Conservation (phyloP, 2,329 filamentous ascomycete genomes). For the Fusarium tuaranense region DNA sequence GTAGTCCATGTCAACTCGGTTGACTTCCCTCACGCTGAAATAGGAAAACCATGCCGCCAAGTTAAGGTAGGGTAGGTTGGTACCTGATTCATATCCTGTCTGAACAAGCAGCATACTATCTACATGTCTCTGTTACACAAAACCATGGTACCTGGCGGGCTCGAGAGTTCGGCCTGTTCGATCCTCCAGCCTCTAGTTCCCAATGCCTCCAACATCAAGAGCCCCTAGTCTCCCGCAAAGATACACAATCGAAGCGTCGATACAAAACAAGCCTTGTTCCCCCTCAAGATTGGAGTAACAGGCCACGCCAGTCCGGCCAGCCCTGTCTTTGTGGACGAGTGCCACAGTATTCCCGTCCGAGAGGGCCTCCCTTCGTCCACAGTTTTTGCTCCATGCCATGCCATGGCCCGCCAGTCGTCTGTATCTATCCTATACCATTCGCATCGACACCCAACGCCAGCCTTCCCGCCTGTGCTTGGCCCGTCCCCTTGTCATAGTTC, state of each 20-base stretch:
- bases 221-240: slow-evolving; percentile 16
- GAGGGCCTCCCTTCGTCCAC: slow-evolving; percentile 12
- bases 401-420: slow-evolving; percentile 19
- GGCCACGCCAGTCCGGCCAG: slow-evolving; percentile 8
- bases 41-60: slow-evolving; percentile 4
- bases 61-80: background rate
- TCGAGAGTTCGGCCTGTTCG: slow-evolving; percentile 26
- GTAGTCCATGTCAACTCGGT: background rate
- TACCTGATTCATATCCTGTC: slow-evolving; percentile 14
- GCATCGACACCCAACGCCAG: slow-evolving; percentile 21
- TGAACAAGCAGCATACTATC: slow-evolving; percentile 17
- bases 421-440: slow-evolving; percentile 33
- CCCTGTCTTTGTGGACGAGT: slow-evolving; percentile 21
- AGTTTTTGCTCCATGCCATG: slow-evolving; percentile 4
- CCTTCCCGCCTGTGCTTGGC: slow-evolving; percentile 6
- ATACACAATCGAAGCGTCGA: slow-evolving; percentile 16
- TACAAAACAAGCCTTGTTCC: slow-evolving; percentile 25
- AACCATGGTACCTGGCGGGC: slow-evolving; percentile 13
- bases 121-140: slow-evolving; percentile 17
- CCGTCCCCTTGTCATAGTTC: slow-evolving; percentile 14
- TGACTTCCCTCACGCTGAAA: background rate
- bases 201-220: slow-evolving; percentile 21
- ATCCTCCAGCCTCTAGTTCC: slow-evolving; percentile 41
- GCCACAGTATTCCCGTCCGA: slow-evolving; percentile 16
- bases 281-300: slow-evolving; percentile 16